Base-by-base conservation (phyloP, 1,139 yeast genomes). In the Sugiyamaella japonica region DNA sequence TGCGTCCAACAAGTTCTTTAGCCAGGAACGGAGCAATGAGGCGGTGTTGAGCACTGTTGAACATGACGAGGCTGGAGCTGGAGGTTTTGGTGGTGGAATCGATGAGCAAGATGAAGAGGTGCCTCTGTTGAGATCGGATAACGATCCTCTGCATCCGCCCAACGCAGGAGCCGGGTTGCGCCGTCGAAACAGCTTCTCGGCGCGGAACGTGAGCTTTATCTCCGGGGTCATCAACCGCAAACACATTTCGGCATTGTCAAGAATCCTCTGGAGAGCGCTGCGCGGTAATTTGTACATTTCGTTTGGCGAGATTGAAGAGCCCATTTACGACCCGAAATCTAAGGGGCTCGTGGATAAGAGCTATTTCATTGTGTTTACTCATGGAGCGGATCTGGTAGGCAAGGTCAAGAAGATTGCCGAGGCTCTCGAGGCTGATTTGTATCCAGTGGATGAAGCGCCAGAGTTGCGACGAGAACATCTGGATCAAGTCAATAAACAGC, bases 241-340 rank as follows among this genome's bases (percentile, higher is more conserved):
- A 25, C 87, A 87, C 67, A 83, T 86, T 52, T 76, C 77, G 48
- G 78, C 87, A 3, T 75, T 93, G 62, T 96, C 90, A 69, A 88
- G 89, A 64, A 89, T 95, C 53, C 77, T 95, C 61, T 93, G 98
- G 98, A 82, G 99, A 73, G 84, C 85, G 1, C 78, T 93, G 63
- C 84, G 97, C 71, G 97, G 99, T 69, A 91, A 91, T 70, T 75
- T 93, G 66, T 87, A 79, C 69, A 84, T 89, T 71, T 83, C 82
- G 62, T 82, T 84, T 61, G 80, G 83, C 56, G 90, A 86, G 60
- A 77, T 90, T 59, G 74, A 77, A 2, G 86, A 84, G 62, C 80
- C 83, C 23, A 72, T 82, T 48, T 74, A 76, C 52, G 84, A 82
- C 55, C 72, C 78, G 12, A 76, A 76, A 58, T 66, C 80, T 8